phyloP scores from a whole-genome alignment of 768 basidiomycete species.

The Leucocoprinus sp. region DNA sequence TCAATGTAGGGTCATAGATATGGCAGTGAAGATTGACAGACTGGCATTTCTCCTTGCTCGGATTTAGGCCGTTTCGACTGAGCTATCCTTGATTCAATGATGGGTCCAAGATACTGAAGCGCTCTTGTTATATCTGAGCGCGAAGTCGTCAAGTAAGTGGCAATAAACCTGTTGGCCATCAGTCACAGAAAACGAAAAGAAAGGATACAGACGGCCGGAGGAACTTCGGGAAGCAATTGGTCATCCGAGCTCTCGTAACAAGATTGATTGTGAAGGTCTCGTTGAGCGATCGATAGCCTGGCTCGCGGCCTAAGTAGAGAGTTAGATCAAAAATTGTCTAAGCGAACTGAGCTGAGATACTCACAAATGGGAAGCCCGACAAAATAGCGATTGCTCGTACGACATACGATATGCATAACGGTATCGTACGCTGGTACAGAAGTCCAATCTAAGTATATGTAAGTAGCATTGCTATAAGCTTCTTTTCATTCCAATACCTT shows the following conservation, averaged over 20 bases:
- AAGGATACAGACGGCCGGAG: constrained; percentile 30
- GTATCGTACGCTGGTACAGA: constrained; percentile 18
- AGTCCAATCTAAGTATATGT: constrained; percentile 40
- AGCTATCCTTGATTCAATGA: constrained; percentile 10
- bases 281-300: constrained; percentile 26
- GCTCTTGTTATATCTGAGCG: constrained; percentile 2
- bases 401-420: constrained; percentile 26
- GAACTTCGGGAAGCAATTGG: constrained; percentile 27
- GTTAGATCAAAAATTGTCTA: not conserved
- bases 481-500: too few relatives aligned
- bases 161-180: constrained; percentile 14
- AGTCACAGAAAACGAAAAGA: too few relatives aligned
- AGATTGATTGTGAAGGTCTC: constrained; percentile 26
- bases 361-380: constrained; percentile 40
- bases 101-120: constrained; percentile 13
- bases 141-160: constrained; percentile 9
- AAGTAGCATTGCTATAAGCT: too few relatives aligned
- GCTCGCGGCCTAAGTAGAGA: constrained; percentile 24
- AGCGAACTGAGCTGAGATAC: constrained; percentile 1
- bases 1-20: not conserved
- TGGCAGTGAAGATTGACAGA: too few relatives aligned
- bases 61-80: too few relatives aligned
- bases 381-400: constrained; percentile 33
- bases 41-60: too few relatives aligned
- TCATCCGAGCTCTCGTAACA: constrained; percentile 17